These are phyloP conservation scores for Xanthoconium stramineum DNA, from an alignment of 768 basidiomycete genomes.

Conservation along the genomic window DNA sequence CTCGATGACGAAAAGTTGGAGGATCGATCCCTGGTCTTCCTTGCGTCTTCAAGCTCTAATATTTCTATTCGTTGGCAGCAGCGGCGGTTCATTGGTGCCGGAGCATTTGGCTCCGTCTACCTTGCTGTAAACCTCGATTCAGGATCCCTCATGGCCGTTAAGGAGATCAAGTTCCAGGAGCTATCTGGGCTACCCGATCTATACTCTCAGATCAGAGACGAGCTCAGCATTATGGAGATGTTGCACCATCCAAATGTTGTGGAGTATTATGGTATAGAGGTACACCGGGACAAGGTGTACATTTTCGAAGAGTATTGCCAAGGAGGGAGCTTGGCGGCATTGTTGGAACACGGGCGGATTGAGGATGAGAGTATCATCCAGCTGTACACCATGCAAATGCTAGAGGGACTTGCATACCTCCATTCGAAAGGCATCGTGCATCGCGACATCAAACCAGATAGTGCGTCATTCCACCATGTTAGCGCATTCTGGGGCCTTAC, in stretches of 20 bases:
- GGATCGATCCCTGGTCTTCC: slow-evolving; percentile 89
- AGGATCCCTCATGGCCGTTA: slow-evolving; percentile 96
- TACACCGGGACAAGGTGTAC: slow-evolving; percentile 97
- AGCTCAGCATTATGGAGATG: slow-evolving; percentile 97
- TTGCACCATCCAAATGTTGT: slow-evolving; percentile 96
- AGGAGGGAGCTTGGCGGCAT: slow-evolving; percentile 85
- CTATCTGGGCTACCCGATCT: slow-evolving; percentile 83
- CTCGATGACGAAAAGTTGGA: slow-evolving; percentile 92
- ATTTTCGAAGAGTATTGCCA: slow-evolving; percentile 99
- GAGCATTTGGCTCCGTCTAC: slow-evolving; percentile 99
- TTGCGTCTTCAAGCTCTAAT: slow-evolving; percentile 94
- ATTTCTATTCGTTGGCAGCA: slow-evolving; percentile 98
- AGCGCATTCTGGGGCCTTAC: slow-evolving; percentile 7
- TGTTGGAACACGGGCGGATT: slow-evolving; percentile 90
- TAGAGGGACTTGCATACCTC: slow-evolving; percentile 90
- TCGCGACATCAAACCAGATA: slow-evolving; percentile 98
- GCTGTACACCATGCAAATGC: slow-evolving; percentile 95
- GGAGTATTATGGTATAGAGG: slow-evolving; percentile 98
- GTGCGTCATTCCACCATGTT: slow-evolving; percentile 47
- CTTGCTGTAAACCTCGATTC: slow-evolving; percentile 95
- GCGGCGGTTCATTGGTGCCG: slow-evolving; percentile 96
- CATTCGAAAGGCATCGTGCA: slow-evolving; percentile 92
- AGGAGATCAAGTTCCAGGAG: slow-evolving; percentile 97
- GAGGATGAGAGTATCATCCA: slow-evolving; percentile 96
- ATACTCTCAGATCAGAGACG: slow-evolving; percentile 91